Percentiles rank a stretch among this genome's conserved stretches.
These are phyloP conservation scores for Vanrija sp. DNA, from an alignment of 1,284 basidiomycete species.

Conservation along the genomic window DNA sequence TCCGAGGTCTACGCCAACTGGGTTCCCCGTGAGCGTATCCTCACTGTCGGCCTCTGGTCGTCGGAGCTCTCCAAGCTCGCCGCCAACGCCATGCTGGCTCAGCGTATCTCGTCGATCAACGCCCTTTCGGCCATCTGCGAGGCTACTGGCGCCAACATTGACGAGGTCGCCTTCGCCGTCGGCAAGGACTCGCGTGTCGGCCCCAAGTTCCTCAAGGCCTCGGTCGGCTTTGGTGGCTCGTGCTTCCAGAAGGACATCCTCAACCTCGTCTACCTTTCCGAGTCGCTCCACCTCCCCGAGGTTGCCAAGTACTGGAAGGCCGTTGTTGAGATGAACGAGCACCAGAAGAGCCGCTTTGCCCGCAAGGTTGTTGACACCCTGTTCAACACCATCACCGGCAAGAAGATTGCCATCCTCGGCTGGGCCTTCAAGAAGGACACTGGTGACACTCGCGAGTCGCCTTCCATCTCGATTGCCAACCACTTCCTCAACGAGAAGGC, in stretches of 20 bases:
- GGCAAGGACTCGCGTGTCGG: conserved; percentile 91
- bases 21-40: conserved; percentile 79
- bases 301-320: conserved; percentile 98
- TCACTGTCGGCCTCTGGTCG: conserved; percentile 96
- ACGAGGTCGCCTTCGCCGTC: conserved; percentile 93
- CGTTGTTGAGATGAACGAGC: conserved; percentile 93
- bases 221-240: conserved; percentile 85
- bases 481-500: conserved; percentile 92
- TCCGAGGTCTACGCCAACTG: conserved; percentile 86
- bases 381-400: conserved; percentile 78
- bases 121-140: conserved; percentile 98
- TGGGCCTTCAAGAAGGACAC: conserved; percentile 92
- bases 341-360: conserved; percentile 86
- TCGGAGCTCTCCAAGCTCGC: conserved; percentile 98
- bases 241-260: conserved; percentile 99
- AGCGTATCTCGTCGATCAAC: conserved; percentile 97
- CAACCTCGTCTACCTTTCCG: conserved; percentile 94
- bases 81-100: conserved; percentile 97
- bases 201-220: conserved; percentile 84
- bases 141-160: conserved; percentile 98
- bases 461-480: conserved; percentile 90
- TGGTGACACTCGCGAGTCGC: conserved; percentile 93
- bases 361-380: conserved; percentile 89
- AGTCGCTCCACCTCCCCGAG: conserved; percentile 88
- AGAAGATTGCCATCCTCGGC: conserved; percentile 94